Base-by-base conservation (phyloP, 495 filamentous ascomycete genomes). In the Hypoxylon trugodes region DNA sequence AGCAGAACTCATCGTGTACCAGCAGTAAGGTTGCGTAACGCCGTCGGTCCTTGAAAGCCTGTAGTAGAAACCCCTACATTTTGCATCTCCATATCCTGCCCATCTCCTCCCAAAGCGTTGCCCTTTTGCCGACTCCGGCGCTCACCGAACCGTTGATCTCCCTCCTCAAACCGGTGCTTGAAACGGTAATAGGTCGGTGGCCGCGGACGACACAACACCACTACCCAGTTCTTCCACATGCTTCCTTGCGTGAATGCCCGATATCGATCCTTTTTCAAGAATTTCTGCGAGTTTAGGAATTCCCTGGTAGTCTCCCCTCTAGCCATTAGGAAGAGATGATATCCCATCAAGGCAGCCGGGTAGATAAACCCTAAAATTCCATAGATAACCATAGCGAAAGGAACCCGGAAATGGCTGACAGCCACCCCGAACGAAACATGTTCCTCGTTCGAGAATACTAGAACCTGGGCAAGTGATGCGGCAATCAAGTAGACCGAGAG, bases 291-390 rank as follows among this genome's bases (percentile, higher is more conserved):
- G 75, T 95, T 96, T 41, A 98, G 85, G 71, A 96, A 97, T 74
- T 98, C 95, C 59, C 96, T 83, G 1, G 95, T 98, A 6, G 96
- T 98, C 77, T 97, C 94, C 13, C 93, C 95, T 33, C 92, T 84
- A 26, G 85, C 90, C 75, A 93, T 90, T 32, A 98, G 80, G 76
- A 94, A 97, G 9, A 96, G 63, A 76, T 98, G 95, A 68, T 98
- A 98, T 10, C 82, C 85, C 81, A 84, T 89, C 13, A 98, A 76
- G 25, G 93, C 92, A 10, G 88, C 84, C 1, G 93, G 94, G 73
- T 98, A 98, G 6, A 90, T 84, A 6, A 86, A 82, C 13, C 84
- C 86, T 41, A 98, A 35, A 21, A 90, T 69, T 6, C 85, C 90
- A 72, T 93, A 97, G 25, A 98, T 85, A 53, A 93, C 85, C 88